These are phyloP conservation scores for Scytalidium sp. DNA, from an alignment of 2,329 filamentous ascomycete species.

Conservation along the genomic window DNA sequence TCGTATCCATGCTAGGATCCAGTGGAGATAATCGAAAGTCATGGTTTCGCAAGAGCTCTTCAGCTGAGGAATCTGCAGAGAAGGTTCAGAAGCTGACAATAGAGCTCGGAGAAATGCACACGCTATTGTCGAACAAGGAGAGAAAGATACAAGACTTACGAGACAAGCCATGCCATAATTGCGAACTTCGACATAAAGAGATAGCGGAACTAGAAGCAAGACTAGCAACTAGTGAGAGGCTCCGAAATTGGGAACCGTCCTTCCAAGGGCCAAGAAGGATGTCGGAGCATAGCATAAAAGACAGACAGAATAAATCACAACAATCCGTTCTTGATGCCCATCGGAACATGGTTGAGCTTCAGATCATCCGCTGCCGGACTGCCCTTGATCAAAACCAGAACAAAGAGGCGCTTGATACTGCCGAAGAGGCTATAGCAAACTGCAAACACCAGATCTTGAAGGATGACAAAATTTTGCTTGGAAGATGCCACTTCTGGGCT, in stretches of 20 bases:
- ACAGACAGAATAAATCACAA: too few relatives aligned
- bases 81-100: background rate
- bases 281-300: too few relatives aligned
- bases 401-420: background rate
- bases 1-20: background rate
- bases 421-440: background rate
- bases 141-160: background rate
- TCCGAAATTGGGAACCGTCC: background rate
- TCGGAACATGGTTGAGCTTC: background rate
- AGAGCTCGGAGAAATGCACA: background rate
- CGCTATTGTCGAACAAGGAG: background rate
- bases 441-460: background rate
- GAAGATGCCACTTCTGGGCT: background rate
- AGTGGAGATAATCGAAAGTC: too few relatives aligned
- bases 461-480: background rate
- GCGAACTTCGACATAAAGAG: background rate
- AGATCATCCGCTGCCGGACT: background rate
- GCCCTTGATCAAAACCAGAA: background rate
- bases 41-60: background rate
- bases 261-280: too few relatives aligned
- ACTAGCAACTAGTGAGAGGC: background rate
- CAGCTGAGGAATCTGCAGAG: background rate
- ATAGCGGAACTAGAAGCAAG: background rate
- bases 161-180: background rate
- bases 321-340: background rate